Percentiles rank a stretch among this genome's conserved stretches.
These are phyloP conservation scores for Candida pseudocylindracea DNA, from an alignment of 1,139 yeast genomes.

Conservation along the genomic window DNA sequence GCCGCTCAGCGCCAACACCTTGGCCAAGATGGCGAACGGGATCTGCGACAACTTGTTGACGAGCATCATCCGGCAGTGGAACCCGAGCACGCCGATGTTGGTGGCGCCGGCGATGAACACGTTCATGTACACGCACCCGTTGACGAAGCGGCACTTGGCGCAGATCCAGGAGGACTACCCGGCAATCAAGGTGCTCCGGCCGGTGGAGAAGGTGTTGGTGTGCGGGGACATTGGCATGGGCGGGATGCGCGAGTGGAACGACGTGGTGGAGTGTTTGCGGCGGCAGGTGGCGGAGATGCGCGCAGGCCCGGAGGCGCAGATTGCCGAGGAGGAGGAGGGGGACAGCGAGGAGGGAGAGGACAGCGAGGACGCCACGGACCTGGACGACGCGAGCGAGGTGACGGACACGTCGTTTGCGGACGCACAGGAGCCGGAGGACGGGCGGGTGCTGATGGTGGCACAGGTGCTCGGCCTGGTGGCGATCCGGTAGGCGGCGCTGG, in stretches of 20 bases:
- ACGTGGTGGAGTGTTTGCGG: conserved; percentile 62
- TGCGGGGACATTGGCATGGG: conserved; percentile 98
- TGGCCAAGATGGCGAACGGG: conserved; percentile 82
- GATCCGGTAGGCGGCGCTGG: not conserved
- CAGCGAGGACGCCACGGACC: conserved; percentile 10
- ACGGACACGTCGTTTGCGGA: not conserved
- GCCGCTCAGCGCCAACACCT: conserved; percentile 82
- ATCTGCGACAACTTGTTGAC: conserved; percentile 76
- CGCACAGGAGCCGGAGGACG: not conserved
- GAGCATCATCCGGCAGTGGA: conserved; percentile 79
- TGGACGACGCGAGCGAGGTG: conserved; percentile 7
- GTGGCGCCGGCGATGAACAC: conserved; percentile 98
- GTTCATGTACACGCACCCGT: conserved; percentile 85
- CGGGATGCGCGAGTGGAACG: conserved; percentile 96
- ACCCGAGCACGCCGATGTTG: conserved; percentile 64
- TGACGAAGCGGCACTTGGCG: conserved; percentile 63
- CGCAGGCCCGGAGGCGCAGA: conserved; percentile 4
- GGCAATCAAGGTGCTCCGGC: conserved; percentile 59
- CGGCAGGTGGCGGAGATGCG: conserved; percentile 20
- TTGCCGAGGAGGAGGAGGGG: conserved; percentile 6
- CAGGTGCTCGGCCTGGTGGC: not conserved
- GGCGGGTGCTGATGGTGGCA: not conserved
- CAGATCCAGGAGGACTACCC: conserved; percentile 24
- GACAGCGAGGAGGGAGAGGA: conserved; percentile 5
- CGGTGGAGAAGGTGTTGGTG: conserved; percentile 80